Base-by-base conservation (phyloP, 1,284 basidiomycete species). In the Earliella scabrosa region DNA sequence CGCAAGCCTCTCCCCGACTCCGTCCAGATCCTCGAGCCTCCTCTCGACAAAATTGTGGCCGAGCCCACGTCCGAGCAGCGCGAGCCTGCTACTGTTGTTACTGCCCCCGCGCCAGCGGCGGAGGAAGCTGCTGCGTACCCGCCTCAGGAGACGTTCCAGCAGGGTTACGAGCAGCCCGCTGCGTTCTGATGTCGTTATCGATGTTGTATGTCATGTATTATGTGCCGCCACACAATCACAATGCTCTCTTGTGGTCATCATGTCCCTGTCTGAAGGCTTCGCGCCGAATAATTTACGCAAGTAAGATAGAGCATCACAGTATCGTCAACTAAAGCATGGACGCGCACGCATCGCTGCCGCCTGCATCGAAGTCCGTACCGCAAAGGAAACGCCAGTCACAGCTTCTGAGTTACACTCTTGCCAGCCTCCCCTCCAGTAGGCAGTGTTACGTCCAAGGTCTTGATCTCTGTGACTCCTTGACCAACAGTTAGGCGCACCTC, bases 1-100 rank as follows among this genome's bases (percentile, higher is more conserved):
- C 83, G 85, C 76, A 95, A 95, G 77, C 95, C 96, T 64, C 89
- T 99, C 53, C 97, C 97, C 63, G 97, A 99, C 77, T 90, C 90
- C 64, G 96, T 99, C 72, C 88, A 88, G 70, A 93, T 98, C 73
- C 75, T 88, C 71, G 94, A 97, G 74, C 91, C 92, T 36, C 86
- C 84, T 23, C 77, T 88, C 62, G 91, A 93, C 79, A 93, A 93
- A 74, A 77, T 89, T 60, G 83, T 92, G 58, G 82, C 81, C 26
- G 91, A 93, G 71, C 90, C 90, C 21, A 83, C 86, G 10, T 93
- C 91, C 44, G 90, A 93, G 73, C 87, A 89, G 68, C 82, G 82
- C 65, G 91, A 92, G 64, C 86, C 90, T 24, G 78, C 76, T n/a
- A n/a, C n/a, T 16, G 77, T 75, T 48, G 66, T 80, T 34, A 79